Base-by-base conservation (phyloP, 495 filamentous ascomycete genomes). In the Viridothelium virens region DNA sequence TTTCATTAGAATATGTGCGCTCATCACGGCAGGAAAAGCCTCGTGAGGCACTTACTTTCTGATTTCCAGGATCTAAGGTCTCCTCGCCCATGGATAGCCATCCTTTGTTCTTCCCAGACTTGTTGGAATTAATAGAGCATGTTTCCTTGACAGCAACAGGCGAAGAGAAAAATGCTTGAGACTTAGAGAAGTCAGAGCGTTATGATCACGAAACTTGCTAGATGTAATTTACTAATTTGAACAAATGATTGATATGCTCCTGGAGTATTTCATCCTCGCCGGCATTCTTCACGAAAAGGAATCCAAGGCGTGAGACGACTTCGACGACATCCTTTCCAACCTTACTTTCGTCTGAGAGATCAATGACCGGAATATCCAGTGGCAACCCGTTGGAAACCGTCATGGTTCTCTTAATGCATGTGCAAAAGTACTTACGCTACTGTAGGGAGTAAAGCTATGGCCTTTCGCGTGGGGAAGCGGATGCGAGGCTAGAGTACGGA, bases 81-180 rank as follows among this genome's bases (percentile, higher is more conserved):
- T 98, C 93, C 9, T 85, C 83, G 71, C 94, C 89, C 89, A 96
- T 92, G 3, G 85, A 85, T 2, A 87, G 85, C 94, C 94, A 98
- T 33, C 93, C 94, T 39, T 85, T 84, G 69, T 97, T 97, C 79
- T 89, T 70, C 10, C 73, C 74, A 6, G 69, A 67, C 33, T 67
- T 74, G 71, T 88, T 89, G 48, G 85, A 82, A 66, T 85, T 80
- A 65, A 96, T 94, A 25, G 81, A 81, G 74, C 86, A 94, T 69
- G 77, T 76, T 62, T 86, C 79, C 76, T 97, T 97, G 65, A 91
- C 89, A 64, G 84, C 81, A 0, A 77, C 65, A 0, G 91, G 86
- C 9, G 86, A 87, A 0, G 79, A 76, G 77, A 97, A 97, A 75
- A 97, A 90, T 65, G 80, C 80, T 71, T 83, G 85, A 33, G 91